phyloP scores from a whole-genome alignment of 352 stramenopile genomes.

The Pilasporangium apinafurcum region DNA sequence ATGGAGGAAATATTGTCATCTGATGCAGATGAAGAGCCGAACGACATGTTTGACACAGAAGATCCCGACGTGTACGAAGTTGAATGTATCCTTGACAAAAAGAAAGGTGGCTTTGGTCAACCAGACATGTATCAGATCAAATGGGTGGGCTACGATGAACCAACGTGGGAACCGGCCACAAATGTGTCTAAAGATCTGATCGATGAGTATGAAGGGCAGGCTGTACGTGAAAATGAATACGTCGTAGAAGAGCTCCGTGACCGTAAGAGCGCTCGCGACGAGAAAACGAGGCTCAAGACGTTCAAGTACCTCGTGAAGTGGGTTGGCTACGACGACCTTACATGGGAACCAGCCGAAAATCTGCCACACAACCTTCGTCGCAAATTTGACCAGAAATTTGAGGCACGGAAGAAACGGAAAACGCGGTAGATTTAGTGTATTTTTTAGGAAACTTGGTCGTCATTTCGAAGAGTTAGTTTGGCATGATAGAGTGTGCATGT shows the following conservation, averaged over 20 bases:
- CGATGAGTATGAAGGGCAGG: slow-evolving; percentile 68
- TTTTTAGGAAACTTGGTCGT: no score
- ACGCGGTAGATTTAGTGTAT: no score
- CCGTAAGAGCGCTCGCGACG: slow-evolving; percentile 57
- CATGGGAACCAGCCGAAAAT: slow-evolving; percentile 74
- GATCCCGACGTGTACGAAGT: slow-evolving; percentile 83
- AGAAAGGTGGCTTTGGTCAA: slow-evolving; percentile 37
- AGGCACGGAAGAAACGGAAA: slow-evolving; percentile 31
- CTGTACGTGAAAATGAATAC: slow-evolving; percentile 74
- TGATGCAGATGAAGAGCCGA: slow-evolving; percentile 65
- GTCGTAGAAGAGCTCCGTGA: slow-evolving; percentile 66
- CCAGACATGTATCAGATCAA: slow-evolving; percentile 74
- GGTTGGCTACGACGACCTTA: slow-evolving; percentile 77
- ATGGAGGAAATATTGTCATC: slow-evolving; percentile 59
- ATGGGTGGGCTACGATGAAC: slow-evolving; percentile 76
- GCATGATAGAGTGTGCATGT: no score
- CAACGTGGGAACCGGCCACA: slow-evolving; percentile 65
- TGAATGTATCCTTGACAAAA: slow-evolving; percentile 63
- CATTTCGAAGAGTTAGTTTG: no score
- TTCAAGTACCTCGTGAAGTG: slow-evolving; percentile 84
- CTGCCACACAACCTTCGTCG: slow-evolving; percentile 69
- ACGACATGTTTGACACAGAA: slow-evolving; percentile 72
- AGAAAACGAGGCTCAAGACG: slow-evolving; percentile 56
- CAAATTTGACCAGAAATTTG: slow-evolving; percentile 76
- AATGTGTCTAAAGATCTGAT: slow-evolving; percentile 81